Evolutionary conservation across 2,329 filamentous ascomycete species (phyloP).

Genomic region (Trichoderma pleuroti): DNA sequence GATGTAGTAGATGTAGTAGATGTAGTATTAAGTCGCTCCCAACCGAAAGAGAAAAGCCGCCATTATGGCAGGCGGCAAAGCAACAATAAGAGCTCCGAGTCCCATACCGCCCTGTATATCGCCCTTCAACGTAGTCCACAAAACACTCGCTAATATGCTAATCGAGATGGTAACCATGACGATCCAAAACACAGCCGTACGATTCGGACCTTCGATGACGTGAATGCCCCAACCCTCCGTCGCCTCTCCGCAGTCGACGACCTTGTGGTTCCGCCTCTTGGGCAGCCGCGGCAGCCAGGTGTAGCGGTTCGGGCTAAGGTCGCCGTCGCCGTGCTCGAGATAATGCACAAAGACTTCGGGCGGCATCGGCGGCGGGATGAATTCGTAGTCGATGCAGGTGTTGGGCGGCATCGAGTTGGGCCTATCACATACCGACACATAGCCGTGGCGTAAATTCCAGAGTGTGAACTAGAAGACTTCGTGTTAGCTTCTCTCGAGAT

Average conservation of each 20-base stretch:
- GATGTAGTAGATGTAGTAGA: background rate
- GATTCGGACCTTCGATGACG: background rate
- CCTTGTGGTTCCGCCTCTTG: background rate
- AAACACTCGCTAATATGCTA: background rate
- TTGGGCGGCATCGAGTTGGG: background rate
- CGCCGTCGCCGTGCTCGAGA: background rate
- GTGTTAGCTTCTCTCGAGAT: background rate
- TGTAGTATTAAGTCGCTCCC: background rate
- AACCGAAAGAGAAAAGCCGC: background rate
- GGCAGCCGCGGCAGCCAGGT: background rate
- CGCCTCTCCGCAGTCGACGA: background rate
- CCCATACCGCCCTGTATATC: background rate
- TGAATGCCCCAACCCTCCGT: background rate
- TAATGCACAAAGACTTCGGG: background rate
- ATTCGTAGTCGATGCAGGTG: background rate
- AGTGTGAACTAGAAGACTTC: background rate
- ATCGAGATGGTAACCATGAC: background rate
- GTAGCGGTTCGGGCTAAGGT: background rate
- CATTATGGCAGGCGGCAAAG: background rate
- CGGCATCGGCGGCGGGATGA: background rate
- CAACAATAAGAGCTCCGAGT: background rate
- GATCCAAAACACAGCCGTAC: background rate
- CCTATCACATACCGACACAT: background rate
- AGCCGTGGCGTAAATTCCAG: background rate
- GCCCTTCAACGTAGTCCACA: background rate